These are phyloP conservation scores for Ceratocystis ficicola DNA, from an alignment of 2,329 filamentous ascomycete species.

Conservation along the genomic window DNA sequence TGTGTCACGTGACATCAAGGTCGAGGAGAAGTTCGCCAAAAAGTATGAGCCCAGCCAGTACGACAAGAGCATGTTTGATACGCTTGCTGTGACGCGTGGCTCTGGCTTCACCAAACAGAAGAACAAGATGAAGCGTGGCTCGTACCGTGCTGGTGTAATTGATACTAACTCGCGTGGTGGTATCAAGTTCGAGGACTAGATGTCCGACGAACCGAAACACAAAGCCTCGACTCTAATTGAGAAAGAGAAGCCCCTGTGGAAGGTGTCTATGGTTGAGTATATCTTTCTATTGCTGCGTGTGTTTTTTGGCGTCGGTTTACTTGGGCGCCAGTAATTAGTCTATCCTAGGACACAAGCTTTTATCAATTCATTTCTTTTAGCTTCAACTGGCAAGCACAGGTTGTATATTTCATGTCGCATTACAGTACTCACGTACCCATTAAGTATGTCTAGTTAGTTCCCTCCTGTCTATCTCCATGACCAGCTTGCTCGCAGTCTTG, in stretches of 20 bases:
- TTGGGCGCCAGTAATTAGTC: slow-evolving; percentile 19
- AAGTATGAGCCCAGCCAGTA: slow-evolving; percentile 85
- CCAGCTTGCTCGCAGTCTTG: neutral
- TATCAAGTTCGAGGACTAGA: slow-evolving; percentile 85
- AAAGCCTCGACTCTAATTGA: too few species aligned
- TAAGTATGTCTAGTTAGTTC: neutral
- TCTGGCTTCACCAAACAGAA: slow-evolving; percentile 99
- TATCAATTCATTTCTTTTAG: neutral
- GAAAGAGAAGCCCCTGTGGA: too few species aligned
- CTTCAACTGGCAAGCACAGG: neutral
- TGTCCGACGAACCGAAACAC: too few species aligned
- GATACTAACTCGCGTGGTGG: slow-evolving; percentile 72
- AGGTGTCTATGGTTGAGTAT: too few species aligned
- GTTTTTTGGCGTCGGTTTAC: neutral
- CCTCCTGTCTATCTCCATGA: neutral
- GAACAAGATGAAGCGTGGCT: slow-evolving; percentile 93
- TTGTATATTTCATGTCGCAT: neutral
- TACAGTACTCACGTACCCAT: neutral
- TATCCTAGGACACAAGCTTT: slow-evolving; percentile 23
- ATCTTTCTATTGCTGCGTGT: too few species aligned
- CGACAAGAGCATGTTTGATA: slow-evolving; percentile 74
- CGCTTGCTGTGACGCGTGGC: slow-evolving; percentile 80
- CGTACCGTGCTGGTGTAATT: slow-evolving; percentile 78
- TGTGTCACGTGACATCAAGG: slow-evolving; percentile 55
- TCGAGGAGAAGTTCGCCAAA: slow-evolving; percentile 57